phyloP scores from a whole-genome alignment of 1,139 yeast species.

The Spencermartinsiella ligniputridi region DNA sequence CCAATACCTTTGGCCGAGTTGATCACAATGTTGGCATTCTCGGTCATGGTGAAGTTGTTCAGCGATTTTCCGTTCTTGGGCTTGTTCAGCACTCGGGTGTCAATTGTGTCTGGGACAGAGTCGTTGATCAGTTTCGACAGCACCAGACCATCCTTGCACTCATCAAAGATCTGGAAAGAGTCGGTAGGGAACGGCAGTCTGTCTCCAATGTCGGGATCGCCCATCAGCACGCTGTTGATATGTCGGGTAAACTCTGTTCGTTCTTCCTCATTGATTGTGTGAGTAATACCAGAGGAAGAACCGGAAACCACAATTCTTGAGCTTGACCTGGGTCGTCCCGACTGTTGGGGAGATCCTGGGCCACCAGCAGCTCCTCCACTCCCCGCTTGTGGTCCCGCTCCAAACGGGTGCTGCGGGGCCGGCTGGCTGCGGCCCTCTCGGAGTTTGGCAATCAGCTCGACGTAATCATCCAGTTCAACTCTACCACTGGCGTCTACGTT shows the following conservation, averaged over 20 bases:
- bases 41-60: slow-evolving; percentile 93
- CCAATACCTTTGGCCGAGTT: slow-evolving; percentile 99
- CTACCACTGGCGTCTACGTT: slow-evolving; percentile 96
- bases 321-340: slow-evolving; percentile 14
- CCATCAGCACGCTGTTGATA: slow-evolving; percentile 84
- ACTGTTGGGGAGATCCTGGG: slow-evolving; percentile 7
- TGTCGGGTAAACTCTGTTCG: slow-evolving; percentile 93
- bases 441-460: slow-evolving; percentile 54
- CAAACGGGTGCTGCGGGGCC: slow-evolving; percentile 14
- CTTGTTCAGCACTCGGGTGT: slow-evolving; percentile 90
- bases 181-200: slow-evolving; percentile 91
- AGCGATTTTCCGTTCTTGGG: slow-evolving; percentile 79
- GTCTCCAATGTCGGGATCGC: slow-evolving; percentile 82
- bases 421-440: slow-evolving; percentile 32
- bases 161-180: slow-evolving; percentile 93
- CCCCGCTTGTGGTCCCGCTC: slow-evolving; percentile 1
- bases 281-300: slow-evolving; percentile 87
- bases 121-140: slow-evolving; percentile 91
- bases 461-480: slow-evolving; percentile 94
- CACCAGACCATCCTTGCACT: slow-evolving; percentile 92
- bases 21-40: slow-evolving; percentile 94
- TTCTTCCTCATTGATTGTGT: slow-evolving; percentile 96
- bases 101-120: slow-evolving; percentile 97
- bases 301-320: slow-evolving; percentile 74
- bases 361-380: slow-evolving; percentile 12